Evolutionary conservation across 2,329 filamentous ascomycete genomes (phyloP), one percentile per base, ranked within the genome.

Genomic region (Leptographium galeiforme): DNA sequence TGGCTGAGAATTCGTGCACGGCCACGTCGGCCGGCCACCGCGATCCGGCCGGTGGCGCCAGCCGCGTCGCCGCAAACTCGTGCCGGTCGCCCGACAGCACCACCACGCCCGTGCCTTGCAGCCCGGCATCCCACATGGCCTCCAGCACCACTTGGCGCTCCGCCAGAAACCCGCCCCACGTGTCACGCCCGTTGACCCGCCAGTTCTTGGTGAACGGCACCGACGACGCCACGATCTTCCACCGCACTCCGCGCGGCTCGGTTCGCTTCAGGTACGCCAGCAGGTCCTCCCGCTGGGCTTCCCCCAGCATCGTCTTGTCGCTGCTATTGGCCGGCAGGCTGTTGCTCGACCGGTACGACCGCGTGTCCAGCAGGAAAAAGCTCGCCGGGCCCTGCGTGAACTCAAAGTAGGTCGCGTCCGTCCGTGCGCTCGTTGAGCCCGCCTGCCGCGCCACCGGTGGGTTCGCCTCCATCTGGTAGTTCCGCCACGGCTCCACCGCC

Each of bases 121-220:
- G 41, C n/a, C 87, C 84, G 0, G 86, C 83, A 57, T 87, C 84
- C 89, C 93, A 97, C 79, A 96, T 95, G 2, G 88, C 87, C 65
- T 95, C 85, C 14, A 98, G 81, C 32, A 97, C 78, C 53, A 73
- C 75, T 52, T 77, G 79, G 16, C 93, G 83, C 71, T 98, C 93
- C 49, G 76, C 71, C 2, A 96, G 74, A 67, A 95, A 96, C 0
- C 91, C 91, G 48, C 88, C 89, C 93, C 93, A 98, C 0, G 93
- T 97, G 64, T 98, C 93, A 57, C 84, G 76, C 2, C 81, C 82
- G 58, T 93, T 91, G 58, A 95, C 80, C 30, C 82, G 85, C 91
- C 93, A 98, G 67, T 98, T 98, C 71, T 95, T 95, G 8, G 93
- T 97, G 65, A 98, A 95, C 0, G 93, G 93, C 6, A 97, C 86